phyloP scores from a whole-genome alignment of 805 yeast genomes.

The Trichomonascus vanleenenianus region DNA sequence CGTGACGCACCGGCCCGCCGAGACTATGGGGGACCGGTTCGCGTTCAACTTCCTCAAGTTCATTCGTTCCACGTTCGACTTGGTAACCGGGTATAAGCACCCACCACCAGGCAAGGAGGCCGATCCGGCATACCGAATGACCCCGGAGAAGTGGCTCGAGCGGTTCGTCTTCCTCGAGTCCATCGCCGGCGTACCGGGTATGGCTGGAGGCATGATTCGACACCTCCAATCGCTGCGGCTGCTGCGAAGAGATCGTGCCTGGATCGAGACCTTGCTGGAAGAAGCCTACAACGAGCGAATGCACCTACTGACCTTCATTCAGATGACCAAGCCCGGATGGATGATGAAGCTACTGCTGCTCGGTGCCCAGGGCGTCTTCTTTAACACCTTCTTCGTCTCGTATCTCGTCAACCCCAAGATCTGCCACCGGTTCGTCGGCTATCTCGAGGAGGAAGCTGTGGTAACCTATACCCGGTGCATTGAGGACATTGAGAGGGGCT shows the following conservation, averaged over 20 bases:
- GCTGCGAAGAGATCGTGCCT: constrained; percentile 59
- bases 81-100: constrained; percentile 57
- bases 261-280: constrained; percentile 65
- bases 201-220: constrained; percentile 65
- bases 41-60: constrained; percentile 42
- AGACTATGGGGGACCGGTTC: constrained; percentile 41
- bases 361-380: constrained; percentile 64
- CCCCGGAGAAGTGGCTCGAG: constrained; percentile 56
- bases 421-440: constrained; percentile 72
- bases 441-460: constrained; percentile 71
- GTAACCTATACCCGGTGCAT: constrained; percentile 56
- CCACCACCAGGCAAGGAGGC: constrained; percentile 28
- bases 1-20: constrained; percentile 46
- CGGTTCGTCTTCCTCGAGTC: constrained; percentile 55
- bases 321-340: constrained; percentile 54
- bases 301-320: constrained; percentile 64
- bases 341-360: constrained; percentile 47
- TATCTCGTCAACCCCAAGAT: constrained; percentile 53
- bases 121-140: constrained; percentile 41
- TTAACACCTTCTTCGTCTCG: constrained; percentile 53
- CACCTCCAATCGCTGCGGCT: constrained; percentile 58
- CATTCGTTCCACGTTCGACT: constrained; percentile 46
- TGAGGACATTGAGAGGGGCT: constrained; percentile 43
- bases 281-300: constrained; percentile 75
- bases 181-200: constrained; percentile 73